Base-by-base conservation (phyloP, 331 rosid genomes). In the Malus hybrid region DNA sequence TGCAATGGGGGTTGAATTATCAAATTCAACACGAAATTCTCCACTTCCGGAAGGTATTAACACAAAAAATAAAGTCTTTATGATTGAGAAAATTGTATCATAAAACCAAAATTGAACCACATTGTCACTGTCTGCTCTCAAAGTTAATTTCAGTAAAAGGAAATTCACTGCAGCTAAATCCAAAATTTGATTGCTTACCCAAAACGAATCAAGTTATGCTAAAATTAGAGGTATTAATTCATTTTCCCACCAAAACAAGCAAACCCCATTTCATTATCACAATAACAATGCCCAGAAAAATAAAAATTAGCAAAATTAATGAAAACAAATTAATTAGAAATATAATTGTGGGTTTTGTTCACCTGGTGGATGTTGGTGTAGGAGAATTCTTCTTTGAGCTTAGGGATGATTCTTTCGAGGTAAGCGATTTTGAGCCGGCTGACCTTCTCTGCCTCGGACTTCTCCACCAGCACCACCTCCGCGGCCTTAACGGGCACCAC, bases 361-460 rank as follows among this genome's bases (percentile, higher is more conserved):
- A 94, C 97, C 96, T 92, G 81, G 78, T 76, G 97, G 54, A 85
- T 81, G 70, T 89, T 92, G 66, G 67, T 48, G 83, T 94, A 94
- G 31, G 91, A 85, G 80, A 94, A 94, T 81, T 94, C 99, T 67
- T 92, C 99, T 85, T 76, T 84, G 71, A 94, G 99, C 85, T 86
- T 52, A 27, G 96, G 99, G 48, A 94, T 57, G 36, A 94, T 84
- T 80, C 86, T 88, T 59, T 89, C 90, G 31, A 34, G 77, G 87
- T 94, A 94, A 67, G 83, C 85, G 34, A 84, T 14, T 73, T 85
- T 94, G 71, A 92, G 93, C 70, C 99, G 85, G 36, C 22, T 29
- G 80, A 80, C 71, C 46, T 81, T 89, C 82, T 90, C 93, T 3
- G 93, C 77, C 57, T 94, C 99, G 11, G 95, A 72, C 79, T 90